phyloP scores from a whole-genome alignment of 2,329 filamentous ascomycete genomes.

The Boeremia exigua region DNA sequence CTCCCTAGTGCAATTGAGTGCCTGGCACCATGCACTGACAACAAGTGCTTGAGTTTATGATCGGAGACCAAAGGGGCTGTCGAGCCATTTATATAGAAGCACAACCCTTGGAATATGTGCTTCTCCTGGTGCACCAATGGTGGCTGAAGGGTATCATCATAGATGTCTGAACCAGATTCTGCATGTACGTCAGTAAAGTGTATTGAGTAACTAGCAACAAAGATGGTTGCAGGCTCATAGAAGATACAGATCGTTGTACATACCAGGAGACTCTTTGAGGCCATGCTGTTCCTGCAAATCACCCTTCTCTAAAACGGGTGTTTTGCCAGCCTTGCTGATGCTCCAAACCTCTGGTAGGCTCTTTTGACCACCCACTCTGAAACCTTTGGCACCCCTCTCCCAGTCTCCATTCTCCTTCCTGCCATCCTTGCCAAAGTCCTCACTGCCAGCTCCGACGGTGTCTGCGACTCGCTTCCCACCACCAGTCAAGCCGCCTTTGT shows the following conservation, averaged over 20 bases:
- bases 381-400: constrained; percentile 54
- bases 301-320: constrained; percentile 11
- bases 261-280: constrained; percentile 10
- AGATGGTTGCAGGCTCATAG: neutral
- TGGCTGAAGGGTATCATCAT: neutral
- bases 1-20: constrained; percentile 75
- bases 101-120: constrained; percentile 72
- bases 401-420: constrained; percentile 61
- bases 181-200: neutral
- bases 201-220: too few relatives aligned
- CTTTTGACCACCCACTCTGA: constrained; percentile 55
- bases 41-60: constrained; percentile 80
- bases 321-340: constrained; percentile 25
- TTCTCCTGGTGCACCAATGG: constrained; percentile 23
- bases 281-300: neutral
- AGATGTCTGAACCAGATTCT: neutral
- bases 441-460: constrained; percentile 68
- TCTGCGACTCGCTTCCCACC: constrained; percentile 66
- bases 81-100: constrained; percentile 86
- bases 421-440: constrained; percentile 59
- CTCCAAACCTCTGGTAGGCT: constrained; percentile 39
- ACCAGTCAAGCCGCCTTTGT: constrained; percentile 63
- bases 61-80: constrained; percentile 83
- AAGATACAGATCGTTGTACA: neutral
- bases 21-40: constrained; percentile 75